Percentiles rank a stretch among this genome's conserved stretches.
These are phyloP conservation scores for Colletotrichum musicola DNA, from an alignment of 2,329 filamentous ascomycete genomes.

Conservation along the genomic window DNA sequence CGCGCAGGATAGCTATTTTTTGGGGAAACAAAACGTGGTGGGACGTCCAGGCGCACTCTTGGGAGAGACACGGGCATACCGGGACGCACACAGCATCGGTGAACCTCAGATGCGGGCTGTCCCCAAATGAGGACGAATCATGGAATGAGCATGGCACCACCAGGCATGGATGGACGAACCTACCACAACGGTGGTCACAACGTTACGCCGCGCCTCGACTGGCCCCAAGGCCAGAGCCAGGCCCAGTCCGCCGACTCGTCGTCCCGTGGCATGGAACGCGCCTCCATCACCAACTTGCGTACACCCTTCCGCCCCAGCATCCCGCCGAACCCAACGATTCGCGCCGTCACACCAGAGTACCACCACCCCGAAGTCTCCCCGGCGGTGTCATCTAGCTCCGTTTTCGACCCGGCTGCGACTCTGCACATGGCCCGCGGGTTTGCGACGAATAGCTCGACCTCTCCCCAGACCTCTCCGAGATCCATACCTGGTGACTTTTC, in stretches of 20 bases:
- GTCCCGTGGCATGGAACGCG: constrained; percentile 48
- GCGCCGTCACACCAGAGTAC: constrained; percentile 75
- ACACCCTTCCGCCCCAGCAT: constrained; percentile 50
- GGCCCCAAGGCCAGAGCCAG: constrained; percentile 47
- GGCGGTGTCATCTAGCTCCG: constrained; percentile 19
- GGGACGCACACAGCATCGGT: constrained; percentile 11
- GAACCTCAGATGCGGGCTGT: constrained; percentile 34
- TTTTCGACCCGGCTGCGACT: constrained; percentile 22
- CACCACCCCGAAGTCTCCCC: constrained; percentile 32
- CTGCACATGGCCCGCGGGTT: constrained; percentile 46
- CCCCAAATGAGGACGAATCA: constrained; percentile 54
- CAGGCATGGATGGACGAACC: constrained; percentile 60
- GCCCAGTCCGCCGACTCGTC: constrained; percentile 38
- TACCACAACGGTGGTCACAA: constrained; percentile 53
- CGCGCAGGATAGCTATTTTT: constrained; percentile 25
- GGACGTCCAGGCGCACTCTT: constrained; percentile 20
- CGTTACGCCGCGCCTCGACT: constrained; percentile 50
- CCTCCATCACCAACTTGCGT: constrained; percentile 51
- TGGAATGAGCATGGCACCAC: constrained; percentile 60
- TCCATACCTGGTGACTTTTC: constrained; percentile 59
- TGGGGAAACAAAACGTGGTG: constrained; percentile 30
- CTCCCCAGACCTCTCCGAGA: constrained; percentile 62
- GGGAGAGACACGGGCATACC: constrained; percentile 11
- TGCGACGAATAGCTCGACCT: constrained; percentile 47
- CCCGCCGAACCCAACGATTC: constrained; percentile 61